A percentile compares a stretch with the other conserved stretches of the same genome.
Conservation (phyloP, 192 early-diverging fungal species). For the Gamsiella multidivaricata region DNA sequence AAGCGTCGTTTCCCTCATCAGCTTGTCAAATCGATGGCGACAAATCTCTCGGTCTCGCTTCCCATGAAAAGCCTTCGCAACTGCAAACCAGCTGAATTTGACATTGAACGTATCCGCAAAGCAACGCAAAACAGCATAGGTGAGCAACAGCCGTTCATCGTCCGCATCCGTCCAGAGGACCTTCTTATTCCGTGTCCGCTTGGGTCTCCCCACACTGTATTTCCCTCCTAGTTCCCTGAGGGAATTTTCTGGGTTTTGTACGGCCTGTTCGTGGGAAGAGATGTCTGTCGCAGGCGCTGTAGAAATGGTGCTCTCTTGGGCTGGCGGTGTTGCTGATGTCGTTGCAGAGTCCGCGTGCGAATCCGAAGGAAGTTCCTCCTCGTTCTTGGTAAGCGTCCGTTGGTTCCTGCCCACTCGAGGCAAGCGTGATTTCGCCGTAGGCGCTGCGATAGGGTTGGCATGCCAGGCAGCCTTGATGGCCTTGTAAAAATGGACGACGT, state of each 20-base stretch:
- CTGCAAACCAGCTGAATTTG: constrained; percentile 38
- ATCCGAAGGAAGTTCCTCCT: not conserved
- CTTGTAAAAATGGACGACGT: constrained; percentile 34
- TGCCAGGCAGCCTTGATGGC: constrained; percentile 24
- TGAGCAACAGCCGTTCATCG: constrained; percentile 24
- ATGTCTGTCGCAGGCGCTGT: not conserved
- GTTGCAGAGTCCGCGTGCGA: no score
- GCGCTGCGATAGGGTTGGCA: not conserved
- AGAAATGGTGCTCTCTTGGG: no score
- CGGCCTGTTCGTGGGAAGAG: not conserved
- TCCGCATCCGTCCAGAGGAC: constrained; percentile 17
- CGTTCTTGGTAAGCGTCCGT: not conserved
- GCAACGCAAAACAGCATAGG: constrained; percentile 17
- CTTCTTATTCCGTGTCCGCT: constrained; percentile 11
- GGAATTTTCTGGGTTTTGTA: not conserved
- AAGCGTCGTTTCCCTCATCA: constrained; percentile 11
- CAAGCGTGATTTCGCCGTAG: not conserved
- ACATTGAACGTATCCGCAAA: constrained; percentile 17
- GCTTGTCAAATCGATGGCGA: constrained; percentile 38
- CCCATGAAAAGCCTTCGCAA: constrained; percentile 7
- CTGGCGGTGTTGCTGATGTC: no score
- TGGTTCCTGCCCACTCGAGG: not conserved
- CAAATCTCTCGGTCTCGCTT: constrained; percentile 18
- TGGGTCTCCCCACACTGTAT: constrained; percentile 1
- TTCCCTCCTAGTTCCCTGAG: not conserved